Evolutionary conservation across 2,329 filamentous ascomycete species (phyloP), one percentile per base, ranked within the genome.

Genomic region (Aureobasidium sp.): DNA sequence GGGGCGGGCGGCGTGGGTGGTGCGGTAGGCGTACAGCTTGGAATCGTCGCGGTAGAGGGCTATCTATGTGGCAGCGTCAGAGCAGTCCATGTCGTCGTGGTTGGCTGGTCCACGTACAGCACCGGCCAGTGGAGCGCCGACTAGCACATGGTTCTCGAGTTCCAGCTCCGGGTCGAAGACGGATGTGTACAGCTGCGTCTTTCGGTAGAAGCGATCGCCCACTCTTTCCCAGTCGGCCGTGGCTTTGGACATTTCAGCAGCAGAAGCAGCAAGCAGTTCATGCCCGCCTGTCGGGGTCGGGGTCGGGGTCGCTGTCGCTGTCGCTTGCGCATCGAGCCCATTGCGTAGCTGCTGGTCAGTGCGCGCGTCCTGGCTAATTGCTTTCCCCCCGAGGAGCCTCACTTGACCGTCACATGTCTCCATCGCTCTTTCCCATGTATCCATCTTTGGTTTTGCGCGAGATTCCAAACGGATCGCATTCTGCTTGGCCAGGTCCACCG

Each of bases 221-320:
- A 97, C 85, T 74, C 84, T 88, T 79, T 96, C 91, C 94, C 94
- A 99, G 74, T 93, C 90, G 69, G 90, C 88, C 68, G 90, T 90
- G 69, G 92, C 82, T 69, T 84, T 86, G 63, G 78, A 75, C 74
- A 75, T 75, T 55, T 63, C 64, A 65, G 53, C 37, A 47, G 40
- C n/a, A n/a, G n/a, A n/a, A n/a, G n/a, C n/a, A n/a, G n/a, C n/a
- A n/a, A n/a, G n/a, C 29, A 29, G 49, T 29, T 40, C 42, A 35
- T 60, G 17, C 19, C 19, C 11, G 57, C 50, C 25, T 21, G 3
- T 29, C 9, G 43, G 13, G 13, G 8, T 27, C 7, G 43, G 4
- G 27, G 2, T 29, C 9, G 43, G 13, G 5, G n/a, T 27, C 7
- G 43, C 27, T 29, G 9, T 27, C 38, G 23, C 37, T 27, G 29